Conservation (phyloP, 2,329 filamentous ascomycete genomes). For the Helicocarpus griseus region DNA sequence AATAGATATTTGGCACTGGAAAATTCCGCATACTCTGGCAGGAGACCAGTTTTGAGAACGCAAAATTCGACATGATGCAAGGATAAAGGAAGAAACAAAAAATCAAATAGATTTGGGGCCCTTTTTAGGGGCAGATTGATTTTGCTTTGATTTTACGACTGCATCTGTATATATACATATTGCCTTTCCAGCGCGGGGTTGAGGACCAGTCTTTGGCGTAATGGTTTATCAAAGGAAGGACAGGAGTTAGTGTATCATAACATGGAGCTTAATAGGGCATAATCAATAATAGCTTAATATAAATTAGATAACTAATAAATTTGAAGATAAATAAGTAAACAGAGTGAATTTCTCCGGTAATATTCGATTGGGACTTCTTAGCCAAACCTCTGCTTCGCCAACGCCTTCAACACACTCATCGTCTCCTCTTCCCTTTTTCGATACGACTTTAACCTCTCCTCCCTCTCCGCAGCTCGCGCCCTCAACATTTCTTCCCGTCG, state of each 20-base stretch:
- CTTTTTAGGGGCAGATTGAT: neutral
- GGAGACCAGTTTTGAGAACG: neutral
- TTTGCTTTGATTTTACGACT: conserved; percentile 1
- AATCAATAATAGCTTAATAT: neutral
- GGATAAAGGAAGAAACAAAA: neutral
- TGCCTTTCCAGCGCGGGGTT: neutral
- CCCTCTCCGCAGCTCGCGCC: conserved; percentile 67
- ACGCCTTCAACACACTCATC: conserved; percentile 66
- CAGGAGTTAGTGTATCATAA: neutral
- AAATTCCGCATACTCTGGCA: neutral
- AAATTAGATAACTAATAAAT: neutral
- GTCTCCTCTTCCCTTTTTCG: conserved; percentile 72
- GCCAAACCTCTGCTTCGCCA: conserved; percentile 74
- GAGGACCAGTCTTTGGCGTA: neutral
- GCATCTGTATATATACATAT: conserved; percentile 4
- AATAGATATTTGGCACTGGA: no score
- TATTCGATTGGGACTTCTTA: conserved; percentile 17
- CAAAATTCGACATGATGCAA: neutral
- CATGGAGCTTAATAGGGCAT: neutral
- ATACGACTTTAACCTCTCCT: conserved; percentile 62
- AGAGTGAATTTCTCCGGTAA: neutral
- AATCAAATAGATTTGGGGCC: neutral
- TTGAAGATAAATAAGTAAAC: neutral
- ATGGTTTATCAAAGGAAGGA: neutral
- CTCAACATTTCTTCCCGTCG: conserved; percentile 69